These are phyloP conservation scores for Teratosphaeria pseudoeucalypti DNA, from an alignment of 2,329 filamentous ascomycete species.

Conservation along the genomic window DNA sequence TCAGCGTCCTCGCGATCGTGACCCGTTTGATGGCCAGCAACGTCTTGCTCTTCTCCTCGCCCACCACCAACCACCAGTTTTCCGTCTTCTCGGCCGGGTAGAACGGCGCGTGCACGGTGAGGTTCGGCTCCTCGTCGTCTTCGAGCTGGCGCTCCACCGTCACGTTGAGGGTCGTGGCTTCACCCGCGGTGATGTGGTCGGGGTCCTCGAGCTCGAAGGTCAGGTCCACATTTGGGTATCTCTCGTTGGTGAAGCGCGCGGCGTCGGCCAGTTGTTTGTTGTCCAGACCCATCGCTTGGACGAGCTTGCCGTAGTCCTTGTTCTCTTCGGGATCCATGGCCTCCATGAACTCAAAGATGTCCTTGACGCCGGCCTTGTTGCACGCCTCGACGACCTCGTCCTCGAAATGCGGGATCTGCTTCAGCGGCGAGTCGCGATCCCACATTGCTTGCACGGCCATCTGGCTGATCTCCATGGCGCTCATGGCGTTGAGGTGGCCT, in stretches of 20 bases:
- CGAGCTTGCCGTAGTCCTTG: constrained; percentile 63
- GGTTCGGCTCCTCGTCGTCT: constrained; percentile 63
- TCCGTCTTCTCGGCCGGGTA: constrained; percentile 87
- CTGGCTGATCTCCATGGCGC: constrained; percentile 97
- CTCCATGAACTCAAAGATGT: constrained; percentile 97
- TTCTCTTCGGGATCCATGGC: constrained; percentile 96
- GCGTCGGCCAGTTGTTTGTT: constrained; percentile 77
- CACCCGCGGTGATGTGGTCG: constrained; percentile 68
- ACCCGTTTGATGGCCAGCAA: constrained; percentile 90
- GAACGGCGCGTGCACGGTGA: constrained; percentile 87
- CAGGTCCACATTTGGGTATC: constrained; percentile 89
- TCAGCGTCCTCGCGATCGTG: constrained; percentile 68
- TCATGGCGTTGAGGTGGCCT: constrained; percentile 93
- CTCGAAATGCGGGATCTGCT: constrained; percentile 94
- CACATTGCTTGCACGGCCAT: constrained; percentile 99
- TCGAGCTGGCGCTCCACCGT: constrained; percentile 73
- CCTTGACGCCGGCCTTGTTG: constrained; percentile 72
- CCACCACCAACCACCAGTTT: constrained; percentile 97
- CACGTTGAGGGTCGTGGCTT: constrained; percentile 72
- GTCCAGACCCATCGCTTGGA: constrained; percentile 67
- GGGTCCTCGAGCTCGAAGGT: constrained; percentile 77
- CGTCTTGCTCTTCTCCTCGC: constrained; percentile 79
- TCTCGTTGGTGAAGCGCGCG: constrained; percentile 90
- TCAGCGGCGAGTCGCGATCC: constrained; percentile 92
- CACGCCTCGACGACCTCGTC: constrained; percentile 73